Evolutionary conservation across 2,329 filamentous ascomycete species (phyloP).

Genomic region (Cytospora piceae): DNA sequence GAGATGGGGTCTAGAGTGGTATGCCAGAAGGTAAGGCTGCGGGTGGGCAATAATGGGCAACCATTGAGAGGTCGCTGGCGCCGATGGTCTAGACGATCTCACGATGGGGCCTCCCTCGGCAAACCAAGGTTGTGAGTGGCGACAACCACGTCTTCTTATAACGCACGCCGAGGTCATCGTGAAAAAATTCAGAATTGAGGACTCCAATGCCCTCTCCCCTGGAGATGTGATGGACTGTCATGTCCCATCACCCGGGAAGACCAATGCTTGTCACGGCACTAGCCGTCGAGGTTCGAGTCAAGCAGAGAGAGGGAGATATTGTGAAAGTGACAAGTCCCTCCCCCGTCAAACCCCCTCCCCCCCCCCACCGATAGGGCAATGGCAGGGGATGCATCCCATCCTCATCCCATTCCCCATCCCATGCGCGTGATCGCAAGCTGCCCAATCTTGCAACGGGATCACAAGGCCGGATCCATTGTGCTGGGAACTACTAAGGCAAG

Average conservation of each 20-base stretch:
- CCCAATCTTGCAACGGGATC: constrained; percentile 23
- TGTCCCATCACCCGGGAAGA: not conserved
- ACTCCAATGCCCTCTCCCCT: constrained; percentile 25
- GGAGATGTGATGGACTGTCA: constrained; percentile 4
- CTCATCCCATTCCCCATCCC: not conserved
- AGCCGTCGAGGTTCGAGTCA: constrained; percentile 4
- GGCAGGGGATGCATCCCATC: not conserved
- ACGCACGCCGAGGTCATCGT: constrained; percentile 22
- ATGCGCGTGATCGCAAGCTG: constrained; percentile 19
- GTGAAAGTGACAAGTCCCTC: constrained; percentile 4
- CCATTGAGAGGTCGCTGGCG: constrained; percentile 29
- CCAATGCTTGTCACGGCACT: not conserved
- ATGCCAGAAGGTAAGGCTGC: constrained; percentile 30
- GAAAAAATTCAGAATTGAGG: constrained; percentile 26
- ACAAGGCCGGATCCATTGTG: constrained; percentile 21
- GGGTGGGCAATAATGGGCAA: constrained; percentile 18
- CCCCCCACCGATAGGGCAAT: not conserved
- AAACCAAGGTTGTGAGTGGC: constrained; percentile 9
- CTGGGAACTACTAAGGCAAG: constrained; percentile 12
- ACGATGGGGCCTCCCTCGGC: constrained; percentile 6
- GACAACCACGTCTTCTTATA: constrained; percentile 24
- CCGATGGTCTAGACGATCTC: constrained; percentile 27
- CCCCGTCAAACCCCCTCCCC: not conserved
- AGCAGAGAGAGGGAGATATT: not conserved
- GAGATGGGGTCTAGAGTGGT: constrained; percentile 27